Evolutionary conservation across 2,329 filamentous ascomycete species (phyloP), one percentile per base, ranked within the genome.

Genomic region (Cladophialophora chaetospira): DNA sequence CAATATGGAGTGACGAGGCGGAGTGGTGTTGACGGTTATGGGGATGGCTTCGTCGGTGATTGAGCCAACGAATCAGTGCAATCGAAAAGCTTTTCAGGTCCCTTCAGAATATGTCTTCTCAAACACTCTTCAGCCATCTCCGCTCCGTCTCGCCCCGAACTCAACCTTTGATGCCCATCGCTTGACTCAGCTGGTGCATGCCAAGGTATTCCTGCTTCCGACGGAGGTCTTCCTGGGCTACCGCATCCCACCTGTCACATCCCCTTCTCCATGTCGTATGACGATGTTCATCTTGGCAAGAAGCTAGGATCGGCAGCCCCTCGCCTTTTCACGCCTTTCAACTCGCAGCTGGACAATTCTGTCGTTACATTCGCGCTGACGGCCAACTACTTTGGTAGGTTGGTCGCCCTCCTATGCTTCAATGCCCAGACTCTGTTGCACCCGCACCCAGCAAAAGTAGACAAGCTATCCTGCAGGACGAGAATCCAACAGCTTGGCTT

Each of bases 401-500:
- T 40, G 36, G 36, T 19, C 36, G 36, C 36, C 36, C 10, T 40
- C 36, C 36, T 50, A 15, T 19, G 5, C 23, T 11, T 11, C 21
- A 0, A 15, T 6, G 33, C 31, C 21, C 28, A 38, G n/a, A 26
- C 35, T 15, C 40, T 31, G 48, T 42, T 40, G 48, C 48, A 51
- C 36, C 48, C 48, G 48, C 29, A 17, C 48, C 48, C 48, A 13
- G 35, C 35, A 51, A 1, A 46, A 40, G 17, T 42, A 21, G 31
- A 21, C 23, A 17, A 36, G 23, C 15, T 40, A 23, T 42, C 23
- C 48, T 51, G 48, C 48, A 51, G 28, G n/a, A 42, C 35, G 48
- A 51, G 36, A 51, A 51, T 31, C 33, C 29, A 42, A 11, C 26
- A 3, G 25, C 48, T 51, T 51, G 48, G n/a, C 26, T 51, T 51